Base-by-base conservation (phyloP, 805 yeast species). In the Zygoascus tannicola region DNA sequence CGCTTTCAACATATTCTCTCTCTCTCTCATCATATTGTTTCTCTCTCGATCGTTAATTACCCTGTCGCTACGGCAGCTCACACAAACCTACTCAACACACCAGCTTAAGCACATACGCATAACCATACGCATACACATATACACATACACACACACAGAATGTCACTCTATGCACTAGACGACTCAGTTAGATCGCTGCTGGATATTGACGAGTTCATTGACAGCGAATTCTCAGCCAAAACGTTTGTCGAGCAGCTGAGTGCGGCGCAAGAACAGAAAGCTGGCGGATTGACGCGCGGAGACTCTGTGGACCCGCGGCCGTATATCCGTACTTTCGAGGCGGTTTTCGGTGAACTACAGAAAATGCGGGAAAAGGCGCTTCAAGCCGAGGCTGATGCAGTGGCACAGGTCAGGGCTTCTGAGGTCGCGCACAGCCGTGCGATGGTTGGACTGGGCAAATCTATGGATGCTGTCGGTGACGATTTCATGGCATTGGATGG, bases 251-350 rank as follows among this genome's bases (percentile, higher is more conserved):
- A 87, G 57, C 81, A 77, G 55, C 66, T 88, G 51, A 76, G 88
- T 49, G 77, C 35, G 35, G 15, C 19, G 8, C 30, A 36, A 5
- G 32, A 35, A n/a, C 14, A 22, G 12, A 23, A 18, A 5, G 33
- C 40, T 2, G 38, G 33, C 3, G 35, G 33, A 4, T 36, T 33
- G 35, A 4, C 39, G 30, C 40, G 21, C 35, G n/a, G n/a, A n/a
- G 23, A 49, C 50, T 62, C 65, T 10, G 63, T 86, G 44, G 96
- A 92, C 56, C 96, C 97, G 1, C 86, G 85, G 56, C 97, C 97
- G 1, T 92, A 85, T 58, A 90, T 90, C 38, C 75, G 96, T 52
- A 85, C 95, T 0, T 88, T 92, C 60, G 97, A 90, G 58, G 78
- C 88, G 1, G 85, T 92, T 2, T 66, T 87, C 37, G 71, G 78